A percentile compares a stretch with the other conserved stretches of the same genome.
Conservation (phyloP, 257 asterid genomes). For the Solanum commersonii region DNA sequence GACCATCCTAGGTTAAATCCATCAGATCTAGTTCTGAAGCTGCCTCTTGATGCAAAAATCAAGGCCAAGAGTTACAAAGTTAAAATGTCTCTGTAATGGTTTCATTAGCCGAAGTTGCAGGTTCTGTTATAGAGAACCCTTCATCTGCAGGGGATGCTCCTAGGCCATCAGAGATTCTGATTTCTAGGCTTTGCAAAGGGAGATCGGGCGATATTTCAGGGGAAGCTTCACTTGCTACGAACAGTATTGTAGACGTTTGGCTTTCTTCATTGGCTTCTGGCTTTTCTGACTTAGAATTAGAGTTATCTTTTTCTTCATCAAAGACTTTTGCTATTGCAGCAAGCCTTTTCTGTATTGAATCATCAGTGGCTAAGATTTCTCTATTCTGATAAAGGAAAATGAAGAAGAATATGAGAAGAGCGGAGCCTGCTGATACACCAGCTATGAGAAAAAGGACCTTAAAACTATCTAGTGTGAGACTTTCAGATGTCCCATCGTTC, state of each 20-base stretch:
- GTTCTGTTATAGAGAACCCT: conserved; percentile 17
- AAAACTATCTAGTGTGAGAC: conserved; percentile 18
- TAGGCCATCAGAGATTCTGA: neutral
- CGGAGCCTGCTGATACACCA: conserved; percentile 17
- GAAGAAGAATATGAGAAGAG: conserved; percentile 23
- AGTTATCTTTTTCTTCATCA: conserved; percentile 10
- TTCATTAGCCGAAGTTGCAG: conserved; percentile 9
- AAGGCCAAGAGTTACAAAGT: neutral
- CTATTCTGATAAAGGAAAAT: conserved; percentile 23
- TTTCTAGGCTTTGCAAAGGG: conserved; percentile 9
- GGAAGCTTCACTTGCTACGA: neutral
- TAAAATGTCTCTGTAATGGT: neutral
- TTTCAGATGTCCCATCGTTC: neutral
- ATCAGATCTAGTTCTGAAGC: neutral
- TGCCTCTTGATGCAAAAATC: neutral
- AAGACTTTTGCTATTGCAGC: conserved; percentile 3
- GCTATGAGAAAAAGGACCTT: conserved; percentile 24
- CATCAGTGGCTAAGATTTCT: conserved; percentile 7
- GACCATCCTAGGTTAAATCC: neutral
- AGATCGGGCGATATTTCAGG: neutral
- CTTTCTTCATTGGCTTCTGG: neutral
- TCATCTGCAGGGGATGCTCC: conserved; percentile 10
- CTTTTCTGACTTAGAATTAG: neutral
- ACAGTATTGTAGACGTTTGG: neutral
- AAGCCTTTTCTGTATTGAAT: neutral